These are phyloP conservation scores for Tolypocladium cylindrosporum DNA, from an alignment of 2,329 filamentous ascomycete species.

Conservation along the genomic window DNA sequence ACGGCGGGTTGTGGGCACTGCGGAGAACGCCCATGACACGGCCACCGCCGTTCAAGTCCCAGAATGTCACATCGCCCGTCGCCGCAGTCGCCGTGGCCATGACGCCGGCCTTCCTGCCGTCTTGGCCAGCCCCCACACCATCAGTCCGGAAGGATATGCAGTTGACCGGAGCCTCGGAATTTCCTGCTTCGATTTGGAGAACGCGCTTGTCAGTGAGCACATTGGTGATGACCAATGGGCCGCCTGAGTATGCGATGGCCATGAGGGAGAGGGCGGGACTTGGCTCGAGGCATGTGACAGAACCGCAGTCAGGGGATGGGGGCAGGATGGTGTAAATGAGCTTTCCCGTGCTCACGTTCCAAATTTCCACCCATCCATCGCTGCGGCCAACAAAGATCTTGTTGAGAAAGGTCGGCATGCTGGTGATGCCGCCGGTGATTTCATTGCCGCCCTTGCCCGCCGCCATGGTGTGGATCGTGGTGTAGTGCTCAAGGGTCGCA, in stretches of 20 bases:
- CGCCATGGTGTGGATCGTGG: constrained; percentile 58
- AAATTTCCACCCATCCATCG: constrained; percentile 90
- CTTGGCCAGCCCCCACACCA: constrained; percentile 75
- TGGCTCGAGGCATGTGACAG: constrained; percentile 79
- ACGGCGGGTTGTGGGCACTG: constrained; percentile 75
- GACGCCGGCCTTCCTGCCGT: constrained; percentile 76
- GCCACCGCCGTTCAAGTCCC: constrained; percentile 87
- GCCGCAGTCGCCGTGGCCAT: constrained; percentile 81
- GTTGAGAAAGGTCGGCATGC: constrained; percentile 91
- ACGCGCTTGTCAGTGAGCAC: constrained; percentile 67
- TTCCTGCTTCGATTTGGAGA: constrained; percentile 58
- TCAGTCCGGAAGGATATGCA: constrained; percentile 89
- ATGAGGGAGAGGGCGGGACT: constrained; percentile 77
- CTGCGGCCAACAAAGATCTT: constrained; percentile 84
- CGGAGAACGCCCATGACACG: constrained; percentile 78
- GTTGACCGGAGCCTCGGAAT: constrained; percentile 56
- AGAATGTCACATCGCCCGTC: constrained; percentile 85
- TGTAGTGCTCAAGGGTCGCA: constrained; percentile 77
- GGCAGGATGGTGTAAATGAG: constrained; percentile 84
- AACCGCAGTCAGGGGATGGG: constrained; percentile 59
- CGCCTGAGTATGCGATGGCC: constrained; percentile 77
- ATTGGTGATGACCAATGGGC: constrained; percentile 71
- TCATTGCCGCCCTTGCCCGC: constrained; percentile 49
- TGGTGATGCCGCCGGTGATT: constrained; percentile 71
- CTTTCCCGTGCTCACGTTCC: constrained; percentile 90